These are phyloP conservation scores for Coniella vitis DNA, from an alignment of 2,329 filamentous ascomycete species.

Conservation along the genomic window DNA sequence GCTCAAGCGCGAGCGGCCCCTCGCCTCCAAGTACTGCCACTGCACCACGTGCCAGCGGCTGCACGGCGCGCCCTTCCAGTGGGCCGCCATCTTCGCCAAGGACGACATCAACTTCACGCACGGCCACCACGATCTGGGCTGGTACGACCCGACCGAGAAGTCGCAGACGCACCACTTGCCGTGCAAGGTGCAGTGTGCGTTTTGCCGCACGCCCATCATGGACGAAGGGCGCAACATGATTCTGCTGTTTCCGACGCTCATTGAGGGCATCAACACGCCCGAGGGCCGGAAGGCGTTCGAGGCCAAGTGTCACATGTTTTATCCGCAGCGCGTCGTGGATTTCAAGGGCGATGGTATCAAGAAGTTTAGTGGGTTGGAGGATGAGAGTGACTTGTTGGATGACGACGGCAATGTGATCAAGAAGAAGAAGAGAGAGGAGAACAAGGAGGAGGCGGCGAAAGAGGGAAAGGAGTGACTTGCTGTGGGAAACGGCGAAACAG, in stretches of 20 bases:
- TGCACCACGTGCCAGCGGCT: slow-evolving; percentile 74
- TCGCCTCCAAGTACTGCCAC: slow-evolving; percentile 76
- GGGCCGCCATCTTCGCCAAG: slow-evolving; percentile 85
- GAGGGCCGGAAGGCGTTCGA: slow-evolving; percentile 59
- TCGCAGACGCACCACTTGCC: slow-evolving; percentile 61
- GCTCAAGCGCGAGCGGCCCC: slow-evolving; percentile 59
- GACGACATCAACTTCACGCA: slow-evolving; percentile 61
- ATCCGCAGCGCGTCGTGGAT: slow-evolving; percentile 67
- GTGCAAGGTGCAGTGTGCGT: slow-evolving; percentile 72
- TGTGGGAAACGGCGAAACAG: too few species aligned
- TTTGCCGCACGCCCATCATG: slow-evolving; percentile 75
- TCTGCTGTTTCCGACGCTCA: slow-evolving; percentile 67
- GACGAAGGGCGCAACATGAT: slow-evolving; percentile 85
- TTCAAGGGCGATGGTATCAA: slow-evolving; percentile 63
- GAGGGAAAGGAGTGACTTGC: neutral
- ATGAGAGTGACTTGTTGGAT: slow-evolving; percentile 25
- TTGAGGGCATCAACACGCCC: slow-evolving; percentile 53
- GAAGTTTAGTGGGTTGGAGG: slow-evolving; percentile 67
- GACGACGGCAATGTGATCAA: slow-evolving; percentile 19
- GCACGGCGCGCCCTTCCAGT: slow-evolving; percentile 82
- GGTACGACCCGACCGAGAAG: slow-evolving; percentile 63
- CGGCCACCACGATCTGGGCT: slow-evolving; percentile 58
- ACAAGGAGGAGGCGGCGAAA: neutral
- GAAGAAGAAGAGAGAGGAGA: slow-evolving; percentile 6
- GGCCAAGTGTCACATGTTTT: slow-evolving; percentile 73